phyloP scores from a whole-genome alignment of 1,139 yeast species.

The Nakaseomyces nivariensis region DNA sequence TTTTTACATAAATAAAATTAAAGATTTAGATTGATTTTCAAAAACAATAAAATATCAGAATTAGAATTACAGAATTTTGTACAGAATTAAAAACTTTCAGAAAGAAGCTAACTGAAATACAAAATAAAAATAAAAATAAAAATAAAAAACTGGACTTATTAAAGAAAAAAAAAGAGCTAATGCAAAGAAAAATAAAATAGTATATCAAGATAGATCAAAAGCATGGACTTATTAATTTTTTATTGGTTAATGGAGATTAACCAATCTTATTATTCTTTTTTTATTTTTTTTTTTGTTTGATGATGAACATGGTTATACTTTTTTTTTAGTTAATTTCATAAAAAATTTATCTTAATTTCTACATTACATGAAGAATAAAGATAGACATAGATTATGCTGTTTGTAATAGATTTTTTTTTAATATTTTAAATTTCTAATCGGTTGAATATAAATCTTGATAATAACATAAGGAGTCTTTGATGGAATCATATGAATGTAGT shows the following conservation, averaged over 20 bases:
- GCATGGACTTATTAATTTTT: background rate
- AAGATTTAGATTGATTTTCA: too few species aligned
- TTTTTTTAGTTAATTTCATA: background rate
- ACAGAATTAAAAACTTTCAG: too few species aligned
- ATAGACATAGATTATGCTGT: background rate
- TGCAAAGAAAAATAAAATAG: background rate
- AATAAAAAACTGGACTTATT: background rate
- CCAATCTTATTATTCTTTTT: background rate
- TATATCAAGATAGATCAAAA: background rate
- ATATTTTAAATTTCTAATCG: background rate
- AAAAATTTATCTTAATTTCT: too few species aligned
- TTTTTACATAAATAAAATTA: too few species aligned
- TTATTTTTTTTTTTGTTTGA: background rate
- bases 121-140: background rate
- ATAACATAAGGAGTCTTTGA: background rate
- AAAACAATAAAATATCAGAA: too few species aligned
- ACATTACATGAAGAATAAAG: too few species aligned
- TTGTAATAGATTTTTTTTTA: background rate
- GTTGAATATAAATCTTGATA: background rate
- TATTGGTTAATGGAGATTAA: background rate
- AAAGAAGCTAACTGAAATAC: too few species aligned
- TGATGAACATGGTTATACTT: background rate
- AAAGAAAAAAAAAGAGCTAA: background rate
- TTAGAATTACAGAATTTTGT: too few species aligned
- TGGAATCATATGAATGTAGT: too few species aligned